These are phyloP conservation scores for Conidiobolus coronatus DNA, from an alignment of 371 early-diverging fungal species.

Conservation along the genomic window DNA sequence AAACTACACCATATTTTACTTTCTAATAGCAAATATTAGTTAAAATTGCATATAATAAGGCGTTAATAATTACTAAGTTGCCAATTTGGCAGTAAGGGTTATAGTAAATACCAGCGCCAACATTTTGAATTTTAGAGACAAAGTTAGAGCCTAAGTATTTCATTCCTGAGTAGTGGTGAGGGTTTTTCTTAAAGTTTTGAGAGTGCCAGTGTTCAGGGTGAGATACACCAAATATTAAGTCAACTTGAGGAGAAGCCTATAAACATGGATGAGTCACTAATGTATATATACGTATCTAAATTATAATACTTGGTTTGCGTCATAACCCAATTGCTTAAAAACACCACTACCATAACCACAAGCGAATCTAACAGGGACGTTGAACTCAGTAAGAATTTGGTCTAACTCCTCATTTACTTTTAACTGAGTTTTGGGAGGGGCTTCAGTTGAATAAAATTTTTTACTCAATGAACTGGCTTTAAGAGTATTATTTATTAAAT, in stretches of 20 bases:
- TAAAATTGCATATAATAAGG: too few relatives aligned
- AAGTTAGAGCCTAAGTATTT: conserved; percentile 39
- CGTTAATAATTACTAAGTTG: conserved; percentile 33
- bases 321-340: conserved; percentile 63
- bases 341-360: conserved; percentile 93
- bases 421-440: conserved; percentile 8
- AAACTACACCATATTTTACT: conserved; percentile 92
- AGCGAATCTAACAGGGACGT: conserved; percentile 60
- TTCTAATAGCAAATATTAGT: conserved; percentile 11
- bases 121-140: conserved; percentile 51
- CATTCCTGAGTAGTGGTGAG: conserved; percentile 69
- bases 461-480: too few relatives aligned
- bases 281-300: neutral
- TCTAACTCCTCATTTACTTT: conserved; percentile 29
- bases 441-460: too few relatives aligned
- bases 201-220: conserved; percentile 94
- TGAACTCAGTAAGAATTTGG: conserved; percentile 24
- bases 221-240: conserved; percentile 88
- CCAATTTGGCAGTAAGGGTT: conserved; percentile 78
- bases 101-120: conserved; percentile 85
- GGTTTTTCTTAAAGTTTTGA: conserved; percentile 72
- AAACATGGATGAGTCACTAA: neutral
- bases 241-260: conserved; percentile 56
- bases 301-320: conserved; percentile 29
- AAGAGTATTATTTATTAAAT: too few relatives aligned